Base-by-base conservation (phyloP, 2,329 filamentous ascomycete species). In the Sarocladiaceae sp. region DNA sequence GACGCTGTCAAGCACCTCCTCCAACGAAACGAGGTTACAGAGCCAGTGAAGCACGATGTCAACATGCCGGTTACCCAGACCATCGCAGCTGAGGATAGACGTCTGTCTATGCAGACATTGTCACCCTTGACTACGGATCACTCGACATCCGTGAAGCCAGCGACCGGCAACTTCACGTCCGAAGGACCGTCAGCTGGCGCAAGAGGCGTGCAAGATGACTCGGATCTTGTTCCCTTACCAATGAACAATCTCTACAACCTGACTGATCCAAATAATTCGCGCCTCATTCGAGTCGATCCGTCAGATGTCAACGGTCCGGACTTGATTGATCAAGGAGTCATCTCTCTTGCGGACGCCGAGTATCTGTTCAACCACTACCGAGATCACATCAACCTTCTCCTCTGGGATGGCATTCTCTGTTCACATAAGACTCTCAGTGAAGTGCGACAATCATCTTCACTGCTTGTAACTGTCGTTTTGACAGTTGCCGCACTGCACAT, bases 401-500 rank as follows among this genome's bases (percentile, higher is more conserved):
- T 61, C 2, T 61, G 58, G 46, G 52, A 57, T 39, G 59, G 59
- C 8, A 54, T 58, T 2, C 54, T 57, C 2, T 57, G 54, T 46
- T 40, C 51, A 3, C 58, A 61, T 53, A 53, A 42, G 17, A 55
- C 55, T 15, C 51, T 58, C n/a, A 35, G 44, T 13, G 50, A 52
- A 15, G 56, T 55, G 10, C 52, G 57, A n/a, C 46, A 60, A 12
- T 58, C 59, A 18, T 60, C 57, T 4, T 57, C 59, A 5, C 46
- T 59, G 3, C 52, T 61, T 7, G 53, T 59, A 1, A 54, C 59
- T 2, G 56, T 53, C 18, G 53, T 59, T 4, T 52, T 59, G 31
- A 58, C 58, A 13, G 59, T 61, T 5, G 53, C 58, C 3, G 56
- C 59, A 6, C 54, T 61, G 10, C 57, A 61, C 40, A 48, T 58